Evolutionary conservation across 2,329 filamentous ascomycete species (phyloP).

Genomic region (Rasamsonia emersonii): DNA sequence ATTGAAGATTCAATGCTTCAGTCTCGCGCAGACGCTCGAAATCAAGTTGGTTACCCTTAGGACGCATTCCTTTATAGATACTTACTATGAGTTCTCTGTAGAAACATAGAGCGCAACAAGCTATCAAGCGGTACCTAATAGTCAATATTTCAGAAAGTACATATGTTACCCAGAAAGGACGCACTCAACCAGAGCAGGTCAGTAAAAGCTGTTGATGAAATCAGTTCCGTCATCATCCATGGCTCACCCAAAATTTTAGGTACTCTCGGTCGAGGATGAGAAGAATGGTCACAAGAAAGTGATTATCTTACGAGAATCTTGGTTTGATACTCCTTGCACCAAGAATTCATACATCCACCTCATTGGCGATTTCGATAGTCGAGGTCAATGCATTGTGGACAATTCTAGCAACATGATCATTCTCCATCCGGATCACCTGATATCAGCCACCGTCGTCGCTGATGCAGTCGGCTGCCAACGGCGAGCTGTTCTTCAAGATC

Average conservation of each 20-base stretch:
- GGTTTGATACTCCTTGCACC: slow-evolving; percentile 72
- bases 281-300: slow-evolving; percentile 56
- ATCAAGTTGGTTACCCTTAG: slow-evolving; percentile 51
- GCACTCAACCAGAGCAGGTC: slow-evolving; percentile 63
- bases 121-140: slow-evolving; percentile 81
- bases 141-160: slow-evolving; percentile 62
- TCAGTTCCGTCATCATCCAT: slow-evolving; percentile 1
- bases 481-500: slow-evolving; percentile 85
- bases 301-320: slow-evolving; percentile 73
- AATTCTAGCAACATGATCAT: slow-evolving; percentile 81
- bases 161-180: slow-evolving; percentile 57
- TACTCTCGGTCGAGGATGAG: slow-evolving; percentile 75
- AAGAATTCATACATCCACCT: slow-evolving; percentile 75
- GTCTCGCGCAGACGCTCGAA: slow-evolving; percentile 62
- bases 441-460: slow-evolving; percentile 91
- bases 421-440: slow-evolving; percentile 86
- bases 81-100: slow-evolving; percentile 58
- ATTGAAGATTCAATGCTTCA: slow-evolving; percentile 53
- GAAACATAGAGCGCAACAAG: slow-evolving; percentile 54
- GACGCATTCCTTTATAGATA: slow-evolving; percentile 18
- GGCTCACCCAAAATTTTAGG: slow-evolving; percentile 36
- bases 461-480: slow-evolving; percentile 90
- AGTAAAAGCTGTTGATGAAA: slow-evolving; percentile 14
- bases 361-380: slow-evolving; percentile 64
- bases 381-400: slow-evolving; percentile 70